Evolutionary conservation across 768 basidiomycete species (phyloP), one percentile per base, ranked within the genome.

Genomic region (Amanita rubescens): DNA sequence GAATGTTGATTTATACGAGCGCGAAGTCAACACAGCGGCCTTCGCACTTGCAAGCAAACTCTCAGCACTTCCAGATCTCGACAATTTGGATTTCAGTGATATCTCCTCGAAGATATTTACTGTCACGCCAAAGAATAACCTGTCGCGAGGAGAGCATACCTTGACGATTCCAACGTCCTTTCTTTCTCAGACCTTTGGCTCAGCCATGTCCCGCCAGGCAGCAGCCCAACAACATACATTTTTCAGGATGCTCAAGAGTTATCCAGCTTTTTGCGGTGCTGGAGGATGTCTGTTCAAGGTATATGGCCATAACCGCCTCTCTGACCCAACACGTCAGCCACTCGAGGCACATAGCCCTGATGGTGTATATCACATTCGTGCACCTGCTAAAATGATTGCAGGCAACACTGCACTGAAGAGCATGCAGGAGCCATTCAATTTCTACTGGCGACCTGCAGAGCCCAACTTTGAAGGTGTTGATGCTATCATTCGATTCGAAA

Each of bases 241-340:
- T n/a, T 54, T 57, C 47, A 34, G 15, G 19, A 47, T 30, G 30
- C 56, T 57, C 56, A 30, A 20, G 15, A 33, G 46, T 14, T 44
- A 52, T 41, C 43, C 56, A 43, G 34, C 56, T 35, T 39, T 53
- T 49, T 25, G 51, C 42, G 37, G 19, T 27, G 44, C 55, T 22
- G 55, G 34, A 50, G 51, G 51, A 51, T 53, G 43, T 39, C 30
- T 46, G 19, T 57, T 57, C 30, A 39, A 49, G 48, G 38, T 41
- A 49, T 57, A 54, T 35, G 55, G 38, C 32, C 55, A 56, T 39
- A 45, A 19, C 51, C 37, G 27, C 35, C 49, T 57, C 51, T 56
- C 55, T 15, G n/a, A 47, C 38, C 38, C 55, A 35, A 44, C 44
- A 12, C 32, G 35, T 51, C 15, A 33, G 50, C 38, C 55, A 43